Evolutionary conservation across 345 rosid species (phyloP).

Genomic region (Schrenkiella parvula): DNA sequence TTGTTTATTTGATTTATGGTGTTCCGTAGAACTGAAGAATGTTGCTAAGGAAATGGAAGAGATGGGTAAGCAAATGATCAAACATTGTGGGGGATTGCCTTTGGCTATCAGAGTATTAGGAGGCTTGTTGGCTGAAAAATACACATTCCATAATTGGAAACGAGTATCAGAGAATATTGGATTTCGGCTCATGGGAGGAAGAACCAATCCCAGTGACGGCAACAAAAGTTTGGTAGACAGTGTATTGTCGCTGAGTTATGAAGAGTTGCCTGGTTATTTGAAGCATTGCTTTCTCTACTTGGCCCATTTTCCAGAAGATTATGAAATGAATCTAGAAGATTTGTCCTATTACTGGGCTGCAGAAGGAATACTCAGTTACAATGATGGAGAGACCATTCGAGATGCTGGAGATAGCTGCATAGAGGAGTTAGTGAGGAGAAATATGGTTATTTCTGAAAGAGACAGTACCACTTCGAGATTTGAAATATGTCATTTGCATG

Average conservation of each 20-base stretch:
- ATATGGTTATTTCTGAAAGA: slow-evolving; percentile 29
- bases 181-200: neutral
- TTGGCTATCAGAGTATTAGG: slow-evolving; percentile 6
- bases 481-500: neutral
- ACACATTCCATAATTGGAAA: neutral
- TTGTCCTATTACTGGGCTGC: slow-evolving; percentile 36
- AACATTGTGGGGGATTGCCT: slow-evolving; percentile 13
- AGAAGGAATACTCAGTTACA: slow-evolving; percentile 18
- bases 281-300: slow-evolving; percentile 18
- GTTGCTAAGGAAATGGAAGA: neutral
- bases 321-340: neutral
- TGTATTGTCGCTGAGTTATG: neutral
- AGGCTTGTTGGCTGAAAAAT: neutral
- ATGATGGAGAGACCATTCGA: neutral
- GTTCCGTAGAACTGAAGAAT: neutral
- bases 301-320: slow-evolving; percentile 16
- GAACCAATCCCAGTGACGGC: neutral
- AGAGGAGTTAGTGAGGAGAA: slow-evolving; percentile 27
- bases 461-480: too few relatives aligned
- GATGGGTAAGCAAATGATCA: neutral
- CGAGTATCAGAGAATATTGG: neutral
- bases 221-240: neutral
- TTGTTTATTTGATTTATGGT: neutral
- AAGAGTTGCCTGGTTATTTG: slow-evolving; percentile 1
- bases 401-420: slow-evolving; percentile 24